Evolutionary conservation across 345 rosid species (phyloP).

Genomic region (Salix dunnii): DNA sequence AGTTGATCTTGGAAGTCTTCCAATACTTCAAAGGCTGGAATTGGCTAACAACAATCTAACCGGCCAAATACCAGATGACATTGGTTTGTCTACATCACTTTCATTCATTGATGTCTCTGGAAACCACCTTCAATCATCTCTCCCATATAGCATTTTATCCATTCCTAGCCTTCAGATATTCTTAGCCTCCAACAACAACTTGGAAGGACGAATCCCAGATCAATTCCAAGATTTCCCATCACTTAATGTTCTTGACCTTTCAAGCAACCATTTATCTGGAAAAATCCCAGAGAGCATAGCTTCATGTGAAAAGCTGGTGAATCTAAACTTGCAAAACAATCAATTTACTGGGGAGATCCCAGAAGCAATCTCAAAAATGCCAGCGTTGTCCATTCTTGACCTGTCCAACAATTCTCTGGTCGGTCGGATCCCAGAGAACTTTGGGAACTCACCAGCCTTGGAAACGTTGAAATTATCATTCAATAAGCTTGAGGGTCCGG

Average conservation of each 20-base stretch:
- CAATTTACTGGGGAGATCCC: conserved; percentile 70
- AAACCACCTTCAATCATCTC: conserved; percentile 58
- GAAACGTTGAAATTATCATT: conserved; percentile 76
- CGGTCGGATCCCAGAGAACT: conserved; percentile 67
- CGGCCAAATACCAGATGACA: conserved; percentile 68
- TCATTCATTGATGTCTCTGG: conserved; percentile 75
- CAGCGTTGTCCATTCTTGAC: conserved; percentile 80
- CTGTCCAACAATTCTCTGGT: conserved; percentile 75
- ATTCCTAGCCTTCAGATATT: conserved; percentile 64
- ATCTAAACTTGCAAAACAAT: conserved; percentile 62
- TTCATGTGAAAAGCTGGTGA: conserved; percentile 74
- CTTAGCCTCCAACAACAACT: conserved; percentile 67
- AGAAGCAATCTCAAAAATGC: conserved; percentile 60
- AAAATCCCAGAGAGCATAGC: conserved; percentile 81
- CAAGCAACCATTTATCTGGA: conserved; percentile 69
- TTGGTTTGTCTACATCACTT: conserved; percentile 59
- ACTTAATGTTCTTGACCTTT: conserved; percentile 69
- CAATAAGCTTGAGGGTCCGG: conserved; percentile 78
- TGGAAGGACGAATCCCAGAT: conserved; percentile 61
- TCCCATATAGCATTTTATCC: conserved; percentile 70
- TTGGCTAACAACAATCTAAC: conserved; percentile 71
- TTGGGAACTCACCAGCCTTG: conserved; percentile 76
- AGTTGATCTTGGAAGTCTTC: conserved; percentile 59
- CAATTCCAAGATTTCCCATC: conserved; percentile 78
- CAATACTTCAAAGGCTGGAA: conserved; percentile 74